Evolutionary conservation across 345 rosid genomes (phyloP).

Genomic region (Brassica cretica): DNA sequence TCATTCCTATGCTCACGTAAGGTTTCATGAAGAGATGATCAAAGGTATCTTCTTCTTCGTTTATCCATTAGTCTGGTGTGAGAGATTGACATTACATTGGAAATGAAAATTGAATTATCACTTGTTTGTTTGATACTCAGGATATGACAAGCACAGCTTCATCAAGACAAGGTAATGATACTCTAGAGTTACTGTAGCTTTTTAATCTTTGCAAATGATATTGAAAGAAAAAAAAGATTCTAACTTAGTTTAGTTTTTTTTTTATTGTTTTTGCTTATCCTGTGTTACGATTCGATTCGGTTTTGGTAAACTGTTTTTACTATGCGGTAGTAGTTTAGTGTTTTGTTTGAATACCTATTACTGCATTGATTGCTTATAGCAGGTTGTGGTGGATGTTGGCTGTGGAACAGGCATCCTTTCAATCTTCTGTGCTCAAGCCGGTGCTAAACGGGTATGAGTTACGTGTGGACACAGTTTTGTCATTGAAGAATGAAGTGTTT

Average conservation of each 20-base stretch:
- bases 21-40: slow-evolving; percentile 96
- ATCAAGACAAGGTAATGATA: slow-evolving; percentile 85
- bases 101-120: not conserved
- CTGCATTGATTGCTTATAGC: slow-evolving; percentile 32
- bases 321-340: not conserved
- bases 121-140: slow-evolving; percentile 26
- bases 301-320: not conserved
- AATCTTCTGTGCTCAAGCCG: slow-evolving; percentile 97
- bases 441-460: slow-evolving; percentile 76
- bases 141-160: slow-evolving; percentile 43
- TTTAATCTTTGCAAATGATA: not conserved
- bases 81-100: not conserved
- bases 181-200: slow-evolving; percentile 14
- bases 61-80: not conserved
- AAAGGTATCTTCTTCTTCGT: slow-evolving; percentile 48
- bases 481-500: slow-evolving; percentile 13
- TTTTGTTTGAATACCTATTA: slow-evolving; percentile 9
- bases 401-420: slow-evolving; percentile 98
- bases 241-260: not conserved
- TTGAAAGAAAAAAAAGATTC: not conserved
- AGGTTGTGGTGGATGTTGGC: slow-evolving; percentile 98
- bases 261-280: slow-evolving; percentile 2
- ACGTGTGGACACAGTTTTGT: not conserved
- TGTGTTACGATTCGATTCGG: slow-evolving; percentile 3
- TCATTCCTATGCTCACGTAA: slow-evolving; percentile 84